Conservation (phyloP, 2,329 filamentous ascomycete genomes). For the Penicillium sp. region DNA sequence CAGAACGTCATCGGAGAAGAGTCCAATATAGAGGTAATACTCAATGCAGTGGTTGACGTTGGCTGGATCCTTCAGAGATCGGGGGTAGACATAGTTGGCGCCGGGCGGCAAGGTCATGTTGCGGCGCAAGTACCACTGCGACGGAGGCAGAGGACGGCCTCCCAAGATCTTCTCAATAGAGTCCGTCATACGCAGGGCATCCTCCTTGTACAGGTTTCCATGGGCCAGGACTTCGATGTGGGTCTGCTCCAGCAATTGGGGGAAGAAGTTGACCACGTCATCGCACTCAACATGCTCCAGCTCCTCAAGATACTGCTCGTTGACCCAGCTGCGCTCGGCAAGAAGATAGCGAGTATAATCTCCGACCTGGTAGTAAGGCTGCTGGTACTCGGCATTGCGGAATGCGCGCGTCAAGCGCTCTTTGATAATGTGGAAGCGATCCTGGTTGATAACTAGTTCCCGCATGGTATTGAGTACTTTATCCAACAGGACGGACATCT, state of each 20-base stretch:
- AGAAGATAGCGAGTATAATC: conserved; percentile 80
- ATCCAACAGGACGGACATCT: conserved; percentile 84
- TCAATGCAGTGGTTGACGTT: conserved; percentile 89
- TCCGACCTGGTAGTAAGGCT: conserved; percentile 84
- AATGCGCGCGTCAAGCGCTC: conserved; percentile 75
- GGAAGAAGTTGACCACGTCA: conserved; percentile 74
- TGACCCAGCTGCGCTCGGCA: conserved; percentile 72
- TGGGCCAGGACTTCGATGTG: conserved; percentile 87
- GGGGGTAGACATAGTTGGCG: conserved; percentile 80
- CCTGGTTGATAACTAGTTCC: conserved; percentile 78
- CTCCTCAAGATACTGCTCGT: conserved; percentile 76
- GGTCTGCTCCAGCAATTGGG: conserved; percentile 75
- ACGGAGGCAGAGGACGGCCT: conserved; percentile 68
- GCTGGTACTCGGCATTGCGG: conserved; percentile 83
- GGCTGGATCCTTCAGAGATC: conserved; percentile 75
- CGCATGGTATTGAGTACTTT: conserved; percentile 83
- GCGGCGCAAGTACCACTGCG: conserved; percentile 77
- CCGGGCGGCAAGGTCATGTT: conserved; percentile 76
- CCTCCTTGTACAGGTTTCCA: conserved; percentile 92
- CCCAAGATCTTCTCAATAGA: conserved; percentile 76
- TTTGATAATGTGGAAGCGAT: conserved; percentile 87
- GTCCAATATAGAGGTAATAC: conserved; percentile 70
- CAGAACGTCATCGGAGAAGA: conserved; percentile 65
- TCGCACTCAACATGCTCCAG: conserved; percentile 71
- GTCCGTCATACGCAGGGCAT: conserved; percentile 80